Base-by-base conservation (phyloP, 1,284 basidiomycete species). In the Marasmius tenuissimus region DNA sequence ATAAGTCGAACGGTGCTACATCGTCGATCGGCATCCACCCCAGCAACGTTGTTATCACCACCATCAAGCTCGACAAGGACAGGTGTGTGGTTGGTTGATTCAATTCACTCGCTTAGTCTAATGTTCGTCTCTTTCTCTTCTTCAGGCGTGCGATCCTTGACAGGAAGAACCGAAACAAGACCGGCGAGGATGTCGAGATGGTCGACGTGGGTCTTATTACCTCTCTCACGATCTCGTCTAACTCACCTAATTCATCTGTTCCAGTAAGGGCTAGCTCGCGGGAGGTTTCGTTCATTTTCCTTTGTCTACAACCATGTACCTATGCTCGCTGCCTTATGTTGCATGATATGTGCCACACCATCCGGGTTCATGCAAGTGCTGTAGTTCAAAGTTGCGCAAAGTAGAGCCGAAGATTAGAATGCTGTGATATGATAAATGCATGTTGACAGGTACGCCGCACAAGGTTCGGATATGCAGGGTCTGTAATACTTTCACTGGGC, bases 1-100 rank as follows among this genome's bases (percentile, higher is more conserved):
- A 99, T 85, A 99, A 99, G 84, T 94, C 94, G 70, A 98, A 97
- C 77, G 97, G 97, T 69, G 92, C 96, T 66, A 92, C 96, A 63
- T 88, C 91, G 63, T 92, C 93, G 72, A 95, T 98, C 72, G 96
- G 96, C 70, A 89, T 99, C 72, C 92, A 97, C 85, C 96, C 97
- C 66, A 95, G 92, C 82, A 99, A 98, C 78, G 95, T 98, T 63
- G 94, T 98, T 70, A 96, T 99, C 76, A 90, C 89, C 70, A 90
- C 82, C 72, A 86, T 97, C 80, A 97, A 97, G 79, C 80, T 94
- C 65, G 92, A 95, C 81, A 93, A 93, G 77, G 91, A 93, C 76
- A 83, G 91, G 90, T 89, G 57, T 55, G 83, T 73, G 4, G 40
- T 37, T 35, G 27, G 40, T 57, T 51, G 35, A n/a, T 33, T 27